Evolutionary conservation across 208 protist genomes (phyloP).

Genomic region (Trypanosoma grayi): DNA sequence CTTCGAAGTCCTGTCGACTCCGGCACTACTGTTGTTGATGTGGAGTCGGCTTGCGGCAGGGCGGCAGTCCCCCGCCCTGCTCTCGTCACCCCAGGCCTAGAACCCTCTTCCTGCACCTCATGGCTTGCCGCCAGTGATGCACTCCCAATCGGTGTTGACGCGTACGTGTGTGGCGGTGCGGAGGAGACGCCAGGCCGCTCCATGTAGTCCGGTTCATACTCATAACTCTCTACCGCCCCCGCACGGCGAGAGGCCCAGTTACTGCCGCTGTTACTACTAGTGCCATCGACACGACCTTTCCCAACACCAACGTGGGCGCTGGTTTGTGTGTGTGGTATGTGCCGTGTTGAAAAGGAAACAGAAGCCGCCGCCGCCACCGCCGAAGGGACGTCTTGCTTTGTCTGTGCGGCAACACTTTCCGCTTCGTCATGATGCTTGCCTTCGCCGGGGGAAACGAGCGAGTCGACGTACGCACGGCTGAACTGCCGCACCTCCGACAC

Average conservation of each 20-base stretch:
- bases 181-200: neutral
- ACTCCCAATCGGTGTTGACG: neutral
- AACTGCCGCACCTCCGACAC: slow-evolving; percentile 24
- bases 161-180: neutral
- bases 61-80: neutral
- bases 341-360: too few relatives aligned
- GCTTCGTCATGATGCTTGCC: neutral
- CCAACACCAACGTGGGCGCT: neutral
- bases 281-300: neutral
- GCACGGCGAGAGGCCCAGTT: neutral
- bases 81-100: too few relatives aligned
- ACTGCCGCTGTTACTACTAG: neutral
- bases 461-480: slow-evolving; percentile 23
- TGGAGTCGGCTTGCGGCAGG: neutral
- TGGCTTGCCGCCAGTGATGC: neutral
- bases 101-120: neutral
- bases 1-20: neutral
- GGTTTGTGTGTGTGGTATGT: neutral
- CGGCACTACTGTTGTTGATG: neutral
- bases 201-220: neutral
- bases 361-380: neutral
- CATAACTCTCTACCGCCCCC: neutral
- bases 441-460: slow-evolving; percentile 6
- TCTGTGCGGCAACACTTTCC: neutral
- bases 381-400: too few relatives aligned